Evolutionary conservation across 2,329 filamentous ascomycete species (phyloP).

Genomic region (Chaetomium globosum): DNA sequence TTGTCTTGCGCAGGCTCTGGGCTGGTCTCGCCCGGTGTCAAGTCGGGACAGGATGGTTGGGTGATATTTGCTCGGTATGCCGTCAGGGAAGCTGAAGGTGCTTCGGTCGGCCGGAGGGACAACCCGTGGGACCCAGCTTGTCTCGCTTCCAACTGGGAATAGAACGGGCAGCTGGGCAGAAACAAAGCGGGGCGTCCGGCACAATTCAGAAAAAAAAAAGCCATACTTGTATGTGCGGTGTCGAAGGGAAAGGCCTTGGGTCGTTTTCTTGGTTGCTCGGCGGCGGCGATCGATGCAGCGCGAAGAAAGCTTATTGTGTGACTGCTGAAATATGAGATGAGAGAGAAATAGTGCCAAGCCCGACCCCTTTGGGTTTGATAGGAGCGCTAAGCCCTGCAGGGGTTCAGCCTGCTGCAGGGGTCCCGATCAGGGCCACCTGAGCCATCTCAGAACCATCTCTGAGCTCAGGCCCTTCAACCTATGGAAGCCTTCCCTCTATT

Average conservation of each 20-base stretch:
- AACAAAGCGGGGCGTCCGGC: background rate
- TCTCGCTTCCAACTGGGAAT: background rate
- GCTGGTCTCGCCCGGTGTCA: background rate
- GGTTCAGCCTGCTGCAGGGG: constrained; percentile 8
- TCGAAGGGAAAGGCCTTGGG: background rate
- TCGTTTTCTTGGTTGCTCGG: constrained; percentile 7
- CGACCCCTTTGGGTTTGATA: background rate
- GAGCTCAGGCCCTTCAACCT: background rate
- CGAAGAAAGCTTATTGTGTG: constrained; percentile 19
- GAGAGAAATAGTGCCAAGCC: constrained; percentile 4
- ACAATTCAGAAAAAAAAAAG: background rate
- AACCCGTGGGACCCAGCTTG: background rate
- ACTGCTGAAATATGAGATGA: background rate
- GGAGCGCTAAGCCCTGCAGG: background rate
- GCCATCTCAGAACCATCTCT: too few relatives aligned
- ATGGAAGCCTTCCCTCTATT: background rate
- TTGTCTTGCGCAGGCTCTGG: constrained; percentile 1
- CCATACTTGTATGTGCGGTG: too few relatives aligned
- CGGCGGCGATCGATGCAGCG: constrained; percentile 7
- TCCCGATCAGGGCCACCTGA: background rate
- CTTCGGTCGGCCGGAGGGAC: background rate
- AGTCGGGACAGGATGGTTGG: background rate
- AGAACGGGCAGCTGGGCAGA: background rate
- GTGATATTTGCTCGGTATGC: constrained; percentile 5
- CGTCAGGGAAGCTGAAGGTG: background rate